These are phyloP conservation scores for Ascochyta clinopodiicola DNA, from an alignment of 2,329 filamentous ascomycete genomes.

Conservation along the genomic window DNA sequence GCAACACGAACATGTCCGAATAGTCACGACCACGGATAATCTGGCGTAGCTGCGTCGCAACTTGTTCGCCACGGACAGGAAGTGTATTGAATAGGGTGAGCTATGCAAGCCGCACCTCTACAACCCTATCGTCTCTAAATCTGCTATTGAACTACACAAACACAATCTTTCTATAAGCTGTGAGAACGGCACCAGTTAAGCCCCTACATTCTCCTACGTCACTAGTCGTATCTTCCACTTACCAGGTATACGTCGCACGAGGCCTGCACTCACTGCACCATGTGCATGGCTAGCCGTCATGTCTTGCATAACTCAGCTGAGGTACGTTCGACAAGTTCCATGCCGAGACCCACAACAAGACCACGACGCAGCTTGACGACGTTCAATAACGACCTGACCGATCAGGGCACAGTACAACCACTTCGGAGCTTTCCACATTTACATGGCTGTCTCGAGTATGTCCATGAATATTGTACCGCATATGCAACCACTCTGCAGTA, in stretches of 20 bases:
- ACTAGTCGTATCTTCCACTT: not conserved
- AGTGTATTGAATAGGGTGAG: not conserved
- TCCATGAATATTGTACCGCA: not conserved
- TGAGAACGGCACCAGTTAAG: not conserved
- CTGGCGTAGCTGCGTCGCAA: not conserved
- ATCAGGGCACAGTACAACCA: not conserved
- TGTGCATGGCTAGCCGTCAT: conserved; percentile 3
- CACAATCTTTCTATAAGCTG: not conserved
- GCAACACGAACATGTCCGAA: not conserved
- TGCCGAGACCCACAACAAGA: not conserved
- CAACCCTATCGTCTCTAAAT: not conserved
- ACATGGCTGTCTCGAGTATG: not conserved
- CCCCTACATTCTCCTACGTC: not conserved
- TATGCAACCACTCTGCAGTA: not conserved
- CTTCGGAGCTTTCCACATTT: not conserved
- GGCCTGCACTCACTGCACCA: not conserved
- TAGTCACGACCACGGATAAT: not conserved
- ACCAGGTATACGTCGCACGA: conserved; percentile 2
- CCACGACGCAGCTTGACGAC: not conserved
- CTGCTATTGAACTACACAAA: not conserved
- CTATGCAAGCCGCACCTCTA: not conserved
- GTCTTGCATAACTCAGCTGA: conserved; percentile 6
- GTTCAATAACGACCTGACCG: not conserved
- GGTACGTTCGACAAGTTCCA: conserved; percentile 1
- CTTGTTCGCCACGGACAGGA: too few relatives aligned